Conservation (phyloP, 2,329 filamentous ascomycete species). For the Fusarium haematococcum region DNA sequence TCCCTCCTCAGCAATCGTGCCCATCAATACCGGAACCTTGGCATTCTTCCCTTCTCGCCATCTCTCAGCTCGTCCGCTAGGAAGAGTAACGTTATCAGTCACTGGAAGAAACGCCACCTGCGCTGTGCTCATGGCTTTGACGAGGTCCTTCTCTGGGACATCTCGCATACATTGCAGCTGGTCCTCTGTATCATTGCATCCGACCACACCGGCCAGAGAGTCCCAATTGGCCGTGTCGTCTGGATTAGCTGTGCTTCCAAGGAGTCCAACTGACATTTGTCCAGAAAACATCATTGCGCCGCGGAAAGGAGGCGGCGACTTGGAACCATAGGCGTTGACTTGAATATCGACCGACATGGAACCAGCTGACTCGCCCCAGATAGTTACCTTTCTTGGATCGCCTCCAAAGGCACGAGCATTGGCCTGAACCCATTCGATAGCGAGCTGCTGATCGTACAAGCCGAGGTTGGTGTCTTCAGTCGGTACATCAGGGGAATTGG, state of each 20-base stretch:
- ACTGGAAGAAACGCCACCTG: conserved; percentile 25
- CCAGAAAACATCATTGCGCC: conserved; percentile 46
- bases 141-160: conserved; percentile 22
- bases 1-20: conserved; percentile 43
- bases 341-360: conserved; percentile 48
- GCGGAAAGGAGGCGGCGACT: conserved; percentile 35
- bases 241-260: conserved; percentile 13
- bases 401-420: conserved; percentile 45
- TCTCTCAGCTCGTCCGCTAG: conserved; percentile 20
- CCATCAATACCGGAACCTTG: conserved; percentile 41
- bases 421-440: conserved; percentile 43
- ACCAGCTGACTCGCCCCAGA: conserved; percentile 47
- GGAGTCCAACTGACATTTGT: conserved; percentile 42
- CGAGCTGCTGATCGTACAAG: conserved; percentile 44
- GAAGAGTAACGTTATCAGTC: conserved; percentile 36
- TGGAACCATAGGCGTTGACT: conserved; percentile 35
- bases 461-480: conserved; percentile 49
- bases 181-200: conserved; percentile 18
- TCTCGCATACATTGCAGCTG: conserved; percentile 41
- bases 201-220: conserved; percentile 19
- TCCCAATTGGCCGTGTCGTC: conserved; percentile 27
- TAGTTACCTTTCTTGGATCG: conserved; percentile 40
- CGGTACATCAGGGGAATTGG: conserved; percentile 55
- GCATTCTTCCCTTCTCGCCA: conserved; percentile 34
- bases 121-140: conserved; percentile 17